Base-by-base conservation (phyloP, 495 filamentous ascomycete species). In the Aspergillus coremiiformis region DNA sequence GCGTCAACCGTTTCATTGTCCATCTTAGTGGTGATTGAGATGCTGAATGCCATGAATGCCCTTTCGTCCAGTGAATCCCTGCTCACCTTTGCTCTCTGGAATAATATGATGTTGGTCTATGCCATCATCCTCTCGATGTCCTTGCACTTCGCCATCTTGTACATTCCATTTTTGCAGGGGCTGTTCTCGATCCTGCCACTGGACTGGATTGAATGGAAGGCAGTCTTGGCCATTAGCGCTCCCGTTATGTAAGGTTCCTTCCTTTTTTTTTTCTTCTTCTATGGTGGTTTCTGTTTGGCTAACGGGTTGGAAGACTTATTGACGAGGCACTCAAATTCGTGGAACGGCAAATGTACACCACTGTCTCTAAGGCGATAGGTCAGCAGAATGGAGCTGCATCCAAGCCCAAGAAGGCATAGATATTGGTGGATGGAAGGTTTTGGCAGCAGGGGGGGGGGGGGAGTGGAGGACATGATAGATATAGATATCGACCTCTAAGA, bases 11-110 rank as follows among this genome's bases (percentile, higher is more conserved):
- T 97, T 26, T 95, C 90, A 15, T 81, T 99, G 30, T 94, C 80
- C 21, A 86, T 86, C 64, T 79, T 99, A 22, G 94, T 99, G 24
- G 90, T 96, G 54, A 97, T 99, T 64, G 94, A 99, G 77, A 99
- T 99, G 94, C 76, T 99, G 58, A 99, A 99, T 71, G 94, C 94
- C 52, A 95, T 99, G 89, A 99, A 99, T 66, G 93, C 93, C 1
- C 80, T 99, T 14, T 96, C 90, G 14, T 94, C 89, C 8, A 92
- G 87, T 69, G 94, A 97, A 69, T 95, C 89, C 5, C 84, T 99
- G 2, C 70, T 99, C 26, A 96, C 93, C 10, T 83, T 97, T 55
- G 90, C 90, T 15, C 73, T 99, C 22, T 94, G 89, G 91, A 80
- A 93, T 62, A 99, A 99, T 72, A 90, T 95, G 83, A 90, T 93